Conservation (phyloP, 2,329 filamentous ascomycete species). For the Tolypocladium guangdongense region DNA sequence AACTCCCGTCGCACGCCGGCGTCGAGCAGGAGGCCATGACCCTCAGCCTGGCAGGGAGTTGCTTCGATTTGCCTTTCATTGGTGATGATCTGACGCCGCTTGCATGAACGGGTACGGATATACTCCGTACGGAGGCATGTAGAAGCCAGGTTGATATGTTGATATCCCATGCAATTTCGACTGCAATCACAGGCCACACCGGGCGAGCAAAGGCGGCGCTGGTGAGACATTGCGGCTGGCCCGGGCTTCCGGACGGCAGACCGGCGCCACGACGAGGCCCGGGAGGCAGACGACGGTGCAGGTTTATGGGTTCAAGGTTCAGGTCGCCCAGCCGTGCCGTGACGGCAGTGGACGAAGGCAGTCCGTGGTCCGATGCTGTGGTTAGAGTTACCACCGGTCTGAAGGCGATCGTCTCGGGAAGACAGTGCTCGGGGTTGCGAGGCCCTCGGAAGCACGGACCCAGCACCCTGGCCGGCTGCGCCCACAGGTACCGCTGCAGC, state of each 20-base stretch:
- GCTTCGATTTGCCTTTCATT: neutral
- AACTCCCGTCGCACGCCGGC: too few relatives aligned
- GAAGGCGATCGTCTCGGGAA: neutral
- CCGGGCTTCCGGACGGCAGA: neutral
- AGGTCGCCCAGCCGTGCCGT: neutral
- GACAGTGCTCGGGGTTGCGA: neutral
- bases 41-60: too few relatives aligned
- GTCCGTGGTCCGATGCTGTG: neutral
- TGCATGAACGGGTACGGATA: neutral
- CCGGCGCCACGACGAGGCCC: neutral
- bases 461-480: neutral
- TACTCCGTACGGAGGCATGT: neutral
- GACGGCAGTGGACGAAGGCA: neutral
- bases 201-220: neutral
- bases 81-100: neutral
- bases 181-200: neutral
- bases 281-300: too few relatives aligned
- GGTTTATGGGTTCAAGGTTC: neutral
- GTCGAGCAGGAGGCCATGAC: neutral
- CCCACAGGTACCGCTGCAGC: neutral
- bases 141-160: neutral
- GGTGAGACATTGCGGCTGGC: neutral
- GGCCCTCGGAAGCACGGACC: neutral
- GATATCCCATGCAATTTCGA: neutral
- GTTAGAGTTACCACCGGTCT: neutral